Base-by-base conservation (phyloP, 768 basidiomycete genomes). In the Pleurotus pulmonarius region DNA sequence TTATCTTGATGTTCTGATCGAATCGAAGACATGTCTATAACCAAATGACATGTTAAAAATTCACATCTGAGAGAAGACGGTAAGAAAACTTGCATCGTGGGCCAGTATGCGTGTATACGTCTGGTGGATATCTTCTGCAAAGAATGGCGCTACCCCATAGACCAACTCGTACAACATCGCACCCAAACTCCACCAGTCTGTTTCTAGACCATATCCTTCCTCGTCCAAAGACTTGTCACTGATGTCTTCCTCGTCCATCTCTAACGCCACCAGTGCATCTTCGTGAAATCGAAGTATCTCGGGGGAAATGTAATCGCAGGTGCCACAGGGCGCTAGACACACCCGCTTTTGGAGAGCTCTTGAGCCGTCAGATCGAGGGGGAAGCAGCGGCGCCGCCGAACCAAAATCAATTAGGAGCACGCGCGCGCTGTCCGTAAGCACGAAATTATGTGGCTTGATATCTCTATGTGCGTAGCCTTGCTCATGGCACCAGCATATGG, bases 181-280 rank as follows among this genome's bases (percentile, higher is more conserved):
- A 2, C 95, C 95, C 25, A 93, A 75, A 66, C 92, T 92, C 95
- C 96, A 98, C 91, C 92, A 95, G 65, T 98, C 96, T 0, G 92
- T 90, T 67, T 94, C 91, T n/a, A 80, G 72, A 9, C 91, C 93
- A 66, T 95, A 97, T 7, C 84, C 85, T 48, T 76, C 67, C 43
- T 66, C 66, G 40, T 56, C 49, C 51, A 47, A 58, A 54, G 60
- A 59, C 46, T 56, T 55, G 8, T 60, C 52, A 26, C 46, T 39
- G 1, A 40, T 34, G 4, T 69, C 66, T 4, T 70, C 72, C 37
- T 80, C 83, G 1, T 83, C 80, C 75, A 92, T 80, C 66, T 93
- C 90, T 15, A 90, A 73, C 0, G 86, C 89, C 3, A 94, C 82
- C 9, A 93, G 73, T 12, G 90, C 92, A 55, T 87, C 85, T 67